These are phyloP conservation scores for Coniochaeta ligniaria DNA, from an alignment of 2,329 filamentous ascomycete species.

Conservation along the genomic window DNA sequence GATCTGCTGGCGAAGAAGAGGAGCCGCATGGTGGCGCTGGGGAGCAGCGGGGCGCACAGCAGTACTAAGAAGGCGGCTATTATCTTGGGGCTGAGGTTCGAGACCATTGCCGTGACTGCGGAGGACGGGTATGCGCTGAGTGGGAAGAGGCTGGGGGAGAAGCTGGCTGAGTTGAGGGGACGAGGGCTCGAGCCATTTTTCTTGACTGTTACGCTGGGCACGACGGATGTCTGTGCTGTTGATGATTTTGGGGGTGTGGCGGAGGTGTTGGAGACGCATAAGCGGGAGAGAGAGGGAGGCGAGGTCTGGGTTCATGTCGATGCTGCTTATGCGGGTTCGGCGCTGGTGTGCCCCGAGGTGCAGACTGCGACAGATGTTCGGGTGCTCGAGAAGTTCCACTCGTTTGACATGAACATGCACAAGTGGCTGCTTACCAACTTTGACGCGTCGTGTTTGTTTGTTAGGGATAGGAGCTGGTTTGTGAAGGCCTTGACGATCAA, in stretches of 20 bases:
- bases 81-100: slow-evolving; percentile 78
- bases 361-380: slow-evolving; percentile 37
- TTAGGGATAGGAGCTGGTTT: slow-evolving; percentile 69
- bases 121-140: slow-evolving; percentile 65
- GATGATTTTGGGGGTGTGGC: slow-evolving; percentile 73
- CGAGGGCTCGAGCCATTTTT: slow-evolving; percentile 79
- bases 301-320: slow-evolving; percentile 89
- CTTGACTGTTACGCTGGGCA: slow-evolving; percentile 76
- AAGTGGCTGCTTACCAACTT: slow-evolving; percentile 97
- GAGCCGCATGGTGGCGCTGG: slow-evolving; percentile 70
- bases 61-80: slow-evolving; percentile 81
- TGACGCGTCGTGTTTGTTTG: slow-evolving; percentile 74
- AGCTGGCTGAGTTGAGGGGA: slow-evolving; percentile 57
- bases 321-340: slow-evolving; percentile 84
- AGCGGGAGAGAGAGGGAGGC: slow-evolving; percentile 19
- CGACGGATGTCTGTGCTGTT: slow-evolving; percentile 80
- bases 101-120: slow-evolving; percentile 55
- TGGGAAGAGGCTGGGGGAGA: slow-evolving; percentile 50
- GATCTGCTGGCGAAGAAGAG: slow-evolving; percentile 61
- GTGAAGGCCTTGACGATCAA: slow-evolving; percentile 74
- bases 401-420: slow-evolving; percentile 93
- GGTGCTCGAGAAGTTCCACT: slow-evolving; percentile 67
- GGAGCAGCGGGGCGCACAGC: slow-evolving; percentile 73
- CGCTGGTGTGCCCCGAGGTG: slow-evolving; percentile 75
- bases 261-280: slow-evolving; percentile 29